Conservation (phyloP, 176 grass and related monocot species). For the Rhipidocladum racemiflorum region DNA sequence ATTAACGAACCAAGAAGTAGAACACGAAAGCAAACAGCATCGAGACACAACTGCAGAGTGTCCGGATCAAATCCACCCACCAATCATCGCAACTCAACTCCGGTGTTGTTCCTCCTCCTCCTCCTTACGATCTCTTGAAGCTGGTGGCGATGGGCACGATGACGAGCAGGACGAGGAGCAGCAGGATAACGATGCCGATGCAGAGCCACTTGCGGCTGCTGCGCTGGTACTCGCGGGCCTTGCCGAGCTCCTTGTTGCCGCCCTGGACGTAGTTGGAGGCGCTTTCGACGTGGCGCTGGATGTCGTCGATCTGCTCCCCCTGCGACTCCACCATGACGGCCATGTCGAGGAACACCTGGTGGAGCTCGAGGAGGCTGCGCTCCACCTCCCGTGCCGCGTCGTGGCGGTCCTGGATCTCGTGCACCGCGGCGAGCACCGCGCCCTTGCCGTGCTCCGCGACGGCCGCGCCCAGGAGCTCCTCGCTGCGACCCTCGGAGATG, state of each 20-base stretch:
- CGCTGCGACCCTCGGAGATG: constrained; percentile 78
- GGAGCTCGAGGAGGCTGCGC: constrained; percentile 80
- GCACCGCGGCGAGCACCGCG: constrained; percentile 60
- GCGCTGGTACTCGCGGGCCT: constrained; percentile 69
- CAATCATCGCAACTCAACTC: not conserved
- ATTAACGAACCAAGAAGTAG: constrained; percentile 28
- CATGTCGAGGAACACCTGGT: constrained; percentile 95
- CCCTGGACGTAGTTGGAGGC: constrained; percentile 74
- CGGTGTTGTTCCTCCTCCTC: not conserved
- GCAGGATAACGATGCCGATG: constrained; percentile 74
- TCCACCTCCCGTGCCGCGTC: constrained; percentile 76
- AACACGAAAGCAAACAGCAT: constrained; percentile 36
- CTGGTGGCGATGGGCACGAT: constrained; percentile 75
- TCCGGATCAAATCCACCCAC: constrained; percentile 8
- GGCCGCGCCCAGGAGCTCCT: constrained; percentile 74
- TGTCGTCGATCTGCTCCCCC: constrained; percentile 75
- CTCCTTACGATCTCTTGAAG: constrained; percentile 50
- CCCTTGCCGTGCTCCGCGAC: constrained; percentile 75
- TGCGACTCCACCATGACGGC: constrained; percentile 80
- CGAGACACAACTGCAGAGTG: constrained; percentile 47
- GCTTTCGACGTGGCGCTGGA: constrained; percentile 66
- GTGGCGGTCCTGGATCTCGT: constrained; percentile 85
- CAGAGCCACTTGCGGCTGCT: constrained; percentile 85
- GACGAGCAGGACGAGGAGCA: constrained; percentile 64
- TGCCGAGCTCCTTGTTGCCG: constrained; percentile 73